phyloP scores from a whole-genome alignment of 164 flowering plant genomes.

The Vitis amurensis region DNA sequence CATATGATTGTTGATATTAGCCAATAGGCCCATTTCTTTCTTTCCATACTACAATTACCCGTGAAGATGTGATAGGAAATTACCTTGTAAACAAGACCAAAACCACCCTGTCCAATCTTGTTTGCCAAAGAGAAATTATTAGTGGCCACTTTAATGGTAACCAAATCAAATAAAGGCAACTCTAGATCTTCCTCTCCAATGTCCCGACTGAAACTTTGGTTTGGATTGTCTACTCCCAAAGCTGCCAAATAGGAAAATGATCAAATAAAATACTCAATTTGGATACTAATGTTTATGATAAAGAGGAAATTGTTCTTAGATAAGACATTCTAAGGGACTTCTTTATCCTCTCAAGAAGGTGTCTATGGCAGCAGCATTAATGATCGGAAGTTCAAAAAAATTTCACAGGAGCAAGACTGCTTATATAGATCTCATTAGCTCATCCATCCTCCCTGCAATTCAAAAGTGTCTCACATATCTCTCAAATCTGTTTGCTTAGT shows the following conservation, averaged over 20 bases:
- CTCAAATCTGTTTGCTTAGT: no score
- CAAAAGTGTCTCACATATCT: no score
- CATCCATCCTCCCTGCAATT: no score
- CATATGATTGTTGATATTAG: no score
- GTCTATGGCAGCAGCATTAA: no score
- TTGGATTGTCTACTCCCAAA: not conserved
- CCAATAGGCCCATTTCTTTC: no score
- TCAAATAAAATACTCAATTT: not conserved
- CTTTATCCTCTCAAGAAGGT: no score
- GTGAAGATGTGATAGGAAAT: not conserved
- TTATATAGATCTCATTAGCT: no score
- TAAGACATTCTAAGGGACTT: no score
- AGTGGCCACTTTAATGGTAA: conserved; percentile 17
- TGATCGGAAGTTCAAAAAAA: no score
- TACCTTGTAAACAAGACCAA: conserved; percentile 33
- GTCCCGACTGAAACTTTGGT: not conserved
- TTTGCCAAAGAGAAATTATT: conserved; percentile 19
- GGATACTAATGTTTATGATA: not conserved
- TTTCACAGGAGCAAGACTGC: no score
- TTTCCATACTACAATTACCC: not conserved
- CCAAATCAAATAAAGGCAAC: conserved; percentile 15
- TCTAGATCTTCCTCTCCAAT: conserved; percentile 14
- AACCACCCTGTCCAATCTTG: conserved; percentile 36
- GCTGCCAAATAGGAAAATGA: not conserved
- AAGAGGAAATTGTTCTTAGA: no score